Evolutionary conservation across 352 stramenopile species (phyloP), one percentile per base, ranked within the genome.

Genomic region (Phytopythium ostracodes): DNA sequence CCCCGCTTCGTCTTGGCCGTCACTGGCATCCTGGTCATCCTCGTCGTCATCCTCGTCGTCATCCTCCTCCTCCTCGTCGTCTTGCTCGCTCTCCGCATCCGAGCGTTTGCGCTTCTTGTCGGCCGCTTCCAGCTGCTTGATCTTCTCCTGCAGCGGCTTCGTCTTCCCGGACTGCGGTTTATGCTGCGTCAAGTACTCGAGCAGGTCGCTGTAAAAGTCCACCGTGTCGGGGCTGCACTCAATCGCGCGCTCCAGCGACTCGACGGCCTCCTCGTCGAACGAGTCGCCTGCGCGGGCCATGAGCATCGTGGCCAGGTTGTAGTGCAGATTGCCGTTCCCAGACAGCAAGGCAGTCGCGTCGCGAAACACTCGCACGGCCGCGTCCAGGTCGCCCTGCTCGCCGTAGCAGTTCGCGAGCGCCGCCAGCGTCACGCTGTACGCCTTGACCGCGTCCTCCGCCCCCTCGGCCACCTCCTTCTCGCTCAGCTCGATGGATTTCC

Each of bases 281-380:
- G 29, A 50, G 49, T 60, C 71, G 18, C 68, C 67, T 47, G 65
- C 75, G 31, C 68, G 71, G 12, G 78, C 80, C 63, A 82, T 72
- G n/a, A 73, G 69, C 82, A 91, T 89, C 53, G 74, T 81, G 42
- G 81, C 81, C 33, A 91, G 36, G 62, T 91, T 91, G 64, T 77
- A 91, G 35, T 88, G 76, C 63, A 89, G 63, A 52, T 91, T 87
- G 4, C 69, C 79, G 47, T 73, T 77, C 1, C 58, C 42, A 0
- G 79, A 71, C 38, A 86, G 81, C 60, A 56, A 67, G 0, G 17
- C 43, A 0, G 66, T 66, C 15, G 76, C 82, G 27, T 76, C 63
- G 55, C 72, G 57, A 64, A 84, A 91, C 54, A 89, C 63, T 27
- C 63, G 46, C 1, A 88, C 70, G 0, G 76, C 82, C 10, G 68